Percentiles rank a stretch among this genome's conserved stretches.
Conservation (phyloP, 306 rosid genomes). For the Citrullus colocynthis region DNA sequence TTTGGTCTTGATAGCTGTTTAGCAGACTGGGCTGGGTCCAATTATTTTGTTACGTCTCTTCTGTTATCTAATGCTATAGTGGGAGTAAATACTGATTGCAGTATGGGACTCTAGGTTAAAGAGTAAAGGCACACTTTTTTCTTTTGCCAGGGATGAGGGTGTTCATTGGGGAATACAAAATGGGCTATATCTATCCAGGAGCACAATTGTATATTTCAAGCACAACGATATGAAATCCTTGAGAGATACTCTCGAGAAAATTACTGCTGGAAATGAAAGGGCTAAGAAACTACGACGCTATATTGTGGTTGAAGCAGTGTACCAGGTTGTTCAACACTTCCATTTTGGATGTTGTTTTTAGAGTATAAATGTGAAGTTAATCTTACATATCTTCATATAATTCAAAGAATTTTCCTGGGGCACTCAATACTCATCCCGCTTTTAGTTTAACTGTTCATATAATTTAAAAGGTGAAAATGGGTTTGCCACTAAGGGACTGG, state of each 20-base stretch:
- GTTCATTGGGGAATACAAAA: constrained; percentile 99
- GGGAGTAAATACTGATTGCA: not conserved
- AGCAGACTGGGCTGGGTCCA: not conserved
- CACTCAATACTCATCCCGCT: not conserved
- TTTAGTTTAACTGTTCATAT: not conserved
- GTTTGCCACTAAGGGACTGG: not conserved
- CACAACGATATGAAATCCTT: constrained; percentile 86
- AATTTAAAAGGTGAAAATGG: not conserved
- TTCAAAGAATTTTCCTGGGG: not conserved
- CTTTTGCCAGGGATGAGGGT: constrained; percentile 73
- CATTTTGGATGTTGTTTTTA: not conserved
- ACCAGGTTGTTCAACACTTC: constrained; percentile 43
- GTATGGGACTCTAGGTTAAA: not conserved
- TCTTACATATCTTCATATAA: not conserved
- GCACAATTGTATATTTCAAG: constrained; percentile 79
- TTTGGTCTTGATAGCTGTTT: not conserved
- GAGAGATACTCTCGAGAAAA: constrained; percentile 58
- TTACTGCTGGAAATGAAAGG: constrained; percentile 47
- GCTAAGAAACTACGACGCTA: constrained; percentile 82
- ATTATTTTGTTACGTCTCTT: not conserved
- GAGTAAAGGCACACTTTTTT: not conserved
- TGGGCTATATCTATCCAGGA: constrained; percentile 90
- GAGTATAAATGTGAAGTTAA: not conserved
- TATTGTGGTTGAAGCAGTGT: constrained; percentile 92
- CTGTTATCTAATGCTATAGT: not conserved